Percentiles rank a stretch among this genome's conserved stretches.
These are phyloP conservation scores for Boletus tylopilopsis DNA, from an alignment of 768 basidiomycete species.

Conservation along the genomic window DNA sequence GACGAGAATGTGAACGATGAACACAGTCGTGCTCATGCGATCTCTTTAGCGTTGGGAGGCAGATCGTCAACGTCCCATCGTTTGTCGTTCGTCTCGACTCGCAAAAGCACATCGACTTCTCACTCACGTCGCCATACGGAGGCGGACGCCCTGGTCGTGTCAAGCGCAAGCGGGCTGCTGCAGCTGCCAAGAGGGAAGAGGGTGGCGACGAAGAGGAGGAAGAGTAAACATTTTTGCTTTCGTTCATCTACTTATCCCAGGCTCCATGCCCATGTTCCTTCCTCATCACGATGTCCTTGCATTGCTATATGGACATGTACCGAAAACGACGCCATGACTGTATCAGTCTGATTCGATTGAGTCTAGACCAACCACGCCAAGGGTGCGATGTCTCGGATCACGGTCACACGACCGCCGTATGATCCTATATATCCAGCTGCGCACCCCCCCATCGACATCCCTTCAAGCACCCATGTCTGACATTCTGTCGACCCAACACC, in stretches of 20 bases:
- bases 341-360: slow-evolving; percentile 3
- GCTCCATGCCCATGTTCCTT: slow-evolving; percentile 25
- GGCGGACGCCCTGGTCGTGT: slow-evolving; percentile 93
- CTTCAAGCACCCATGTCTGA: slow-evolving; percentile 29
- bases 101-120: slow-evolving; percentile 99
- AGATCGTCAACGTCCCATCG: slow-evolving; percentile 98
- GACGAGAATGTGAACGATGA: slow-evolving; percentile 22
- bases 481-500: slow-evolving; percentile 33
- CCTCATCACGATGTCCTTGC: slow-evolving; percentile 28
- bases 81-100: slow-evolving; percentile 99
- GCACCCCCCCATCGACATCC: not conserved
- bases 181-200: slow-evolving; percentile 87
- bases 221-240: slow-evolving; percentile 49
- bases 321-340: slow-evolving; percentile 26
- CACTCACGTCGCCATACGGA: slow-evolving; percentile 93
- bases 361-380: not conserved
- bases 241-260: slow-evolving; percentile 26
- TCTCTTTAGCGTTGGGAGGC: slow-evolving; percentile 84
- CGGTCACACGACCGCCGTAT: slow-evolving; percentile 3
- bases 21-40: not conserved
- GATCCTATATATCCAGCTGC: slow-evolving; percentile 10
- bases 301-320: slow-evolving; percentile 30
- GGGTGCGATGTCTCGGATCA: not conserved
- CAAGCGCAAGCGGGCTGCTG: slow-evolving; percentile 96
- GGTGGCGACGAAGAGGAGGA: slow-evolving; percentile 91